Evolutionary conservation across 768 basidiomycete genomes (phyloP).

Genomic region (Pleurotus citrinopileatus): DNA sequence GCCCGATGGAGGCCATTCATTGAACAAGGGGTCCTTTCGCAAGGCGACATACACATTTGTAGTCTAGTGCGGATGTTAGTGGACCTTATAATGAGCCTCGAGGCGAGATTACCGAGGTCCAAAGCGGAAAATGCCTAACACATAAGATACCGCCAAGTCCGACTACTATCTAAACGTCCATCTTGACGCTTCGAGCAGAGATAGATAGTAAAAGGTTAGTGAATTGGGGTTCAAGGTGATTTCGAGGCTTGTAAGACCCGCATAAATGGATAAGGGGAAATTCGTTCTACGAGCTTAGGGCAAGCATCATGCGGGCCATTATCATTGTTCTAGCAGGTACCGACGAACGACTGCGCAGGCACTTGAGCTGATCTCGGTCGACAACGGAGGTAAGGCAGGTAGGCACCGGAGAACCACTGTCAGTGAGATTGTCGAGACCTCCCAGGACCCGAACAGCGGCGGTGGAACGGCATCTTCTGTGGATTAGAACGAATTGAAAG

Average conservation of each 20-base stretch:
- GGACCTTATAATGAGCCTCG: slow-evolving; percentile 6
- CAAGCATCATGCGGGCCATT: too few relatives aligned
- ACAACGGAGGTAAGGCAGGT: not conserved
- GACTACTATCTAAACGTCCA: not conserved
- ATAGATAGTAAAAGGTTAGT: too few relatives aligned
- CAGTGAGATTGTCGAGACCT: not conserved
- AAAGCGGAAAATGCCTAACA: not conserved
- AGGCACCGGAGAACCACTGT: not conserved
- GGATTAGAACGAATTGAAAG: too few relatives aligned
- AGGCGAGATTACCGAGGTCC: not conserved
- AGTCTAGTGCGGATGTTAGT: not conserved
- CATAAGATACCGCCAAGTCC: not conserved
- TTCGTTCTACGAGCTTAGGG: too few relatives aligned
- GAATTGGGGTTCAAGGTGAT: too few relatives aligned
- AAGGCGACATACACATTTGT: not conserved
- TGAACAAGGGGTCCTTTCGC: too few relatives aligned
- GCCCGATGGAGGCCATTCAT: too few relatives aligned
- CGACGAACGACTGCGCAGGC: not conserved
- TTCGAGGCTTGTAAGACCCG: too few relatives aligned
- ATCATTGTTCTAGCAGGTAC: too few relatives aligned
- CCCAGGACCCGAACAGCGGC: slow-evolving; percentile 2
- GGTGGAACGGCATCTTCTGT: not conserved
- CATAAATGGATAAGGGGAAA: too few relatives aligned
- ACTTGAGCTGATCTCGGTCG: not conserved
- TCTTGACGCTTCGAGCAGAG: too few relatives aligned